Evolutionary conservation across 805 yeast species (phyloP).

Genomic region (Jamesozyma jinghongensis): DNA sequence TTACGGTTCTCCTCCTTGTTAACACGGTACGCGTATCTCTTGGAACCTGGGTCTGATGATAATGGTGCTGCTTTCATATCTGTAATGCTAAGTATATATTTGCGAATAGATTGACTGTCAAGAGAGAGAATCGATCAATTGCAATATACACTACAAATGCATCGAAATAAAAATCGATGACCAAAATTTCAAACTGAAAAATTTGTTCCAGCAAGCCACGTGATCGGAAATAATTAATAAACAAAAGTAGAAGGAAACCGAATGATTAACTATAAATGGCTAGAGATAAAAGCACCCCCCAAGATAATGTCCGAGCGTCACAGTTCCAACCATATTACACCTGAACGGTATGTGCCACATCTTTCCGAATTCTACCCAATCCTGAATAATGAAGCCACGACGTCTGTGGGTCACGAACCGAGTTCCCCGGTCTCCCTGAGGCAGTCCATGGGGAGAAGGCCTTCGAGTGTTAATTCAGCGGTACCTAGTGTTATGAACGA

Average conservation of each 20-base stretch:
- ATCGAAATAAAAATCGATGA: too few species aligned
- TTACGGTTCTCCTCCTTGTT: conserved; percentile 43
- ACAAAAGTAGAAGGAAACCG: not conserved
- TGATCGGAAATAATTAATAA: not conserved
- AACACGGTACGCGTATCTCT: conserved; percentile 34
- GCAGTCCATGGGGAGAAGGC: conserved; percentile 4
- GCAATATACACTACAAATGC: not conserved
- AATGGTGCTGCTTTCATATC: conserved; percentile 20
- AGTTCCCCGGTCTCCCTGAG: not conserved
- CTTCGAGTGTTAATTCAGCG: conserved; percentile 37
- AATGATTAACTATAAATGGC: too few species aligned
- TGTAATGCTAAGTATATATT: too few species aligned
- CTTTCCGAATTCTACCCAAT: conserved; percentile 51
- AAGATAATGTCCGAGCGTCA: too few species aligned
- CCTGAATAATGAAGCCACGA: conserved; percentile 30
- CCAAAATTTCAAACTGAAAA: too few species aligned
- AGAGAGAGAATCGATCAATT: too few species aligned
- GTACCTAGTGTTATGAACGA: conserved; percentile 41
- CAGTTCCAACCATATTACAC: conserved; percentile 1
- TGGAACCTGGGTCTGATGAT: conserved; percentile 22
- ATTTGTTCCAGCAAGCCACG: too few species aligned
- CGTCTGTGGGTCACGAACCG: not conserved
- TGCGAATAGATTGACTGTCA: too few species aligned
- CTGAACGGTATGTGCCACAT: conserved; percentile 36
- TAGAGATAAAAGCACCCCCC: too few species aligned